A percentile compares a stretch with the other conserved stretches of the same genome.
Evolutionary conservation across 805 yeast species (phyloP).

Genomic region (Blastobotrys robertii): DNA sequence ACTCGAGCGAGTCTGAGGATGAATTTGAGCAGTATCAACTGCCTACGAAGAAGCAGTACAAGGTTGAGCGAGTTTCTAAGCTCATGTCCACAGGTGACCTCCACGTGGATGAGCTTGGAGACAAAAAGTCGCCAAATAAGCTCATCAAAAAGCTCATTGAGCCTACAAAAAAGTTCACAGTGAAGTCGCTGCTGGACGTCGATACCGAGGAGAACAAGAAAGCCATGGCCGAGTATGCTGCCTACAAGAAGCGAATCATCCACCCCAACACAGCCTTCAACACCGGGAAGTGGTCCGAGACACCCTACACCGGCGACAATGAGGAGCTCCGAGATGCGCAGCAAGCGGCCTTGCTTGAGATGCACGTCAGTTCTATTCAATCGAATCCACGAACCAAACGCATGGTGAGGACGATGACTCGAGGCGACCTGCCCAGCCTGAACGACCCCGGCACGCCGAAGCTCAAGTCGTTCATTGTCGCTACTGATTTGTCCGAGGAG

Average conservation of each 20-base stretch:
- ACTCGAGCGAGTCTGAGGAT: constrained; percentile 39
- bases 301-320: constrained; percentile 61
- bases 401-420: constrained; percentile 58
- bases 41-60: not conserved
- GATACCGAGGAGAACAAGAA: constrained; percentile 15
- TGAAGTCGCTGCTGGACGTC: constrained; percentile 16
- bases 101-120: not conserved
- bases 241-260: constrained; percentile 49
- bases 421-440: constrained; percentile 55
- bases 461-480: constrained; percentile 54
- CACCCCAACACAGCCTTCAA: constrained; percentile 43
- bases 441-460: constrained; percentile 13
- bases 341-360: constrained; percentile 44
- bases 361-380: constrained; percentile 46
- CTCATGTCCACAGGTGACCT: not conserved
- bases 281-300: constrained; percentile 17
- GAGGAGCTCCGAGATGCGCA: constrained; percentile 57
- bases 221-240: constrained; percentile 43
- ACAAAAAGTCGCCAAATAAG: constrained; percentile 17
- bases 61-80: not conserved
- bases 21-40: constrained; percentile 7
- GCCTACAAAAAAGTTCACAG: constrained; percentile 4
- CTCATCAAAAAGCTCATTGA: constrained; percentile 42
- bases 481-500: constrained; percentile 77
- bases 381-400: constrained; percentile 44